Conservation (phyloP, 2,329 filamentous ascomycete species). For the Alternaria consortialis region DNA sequence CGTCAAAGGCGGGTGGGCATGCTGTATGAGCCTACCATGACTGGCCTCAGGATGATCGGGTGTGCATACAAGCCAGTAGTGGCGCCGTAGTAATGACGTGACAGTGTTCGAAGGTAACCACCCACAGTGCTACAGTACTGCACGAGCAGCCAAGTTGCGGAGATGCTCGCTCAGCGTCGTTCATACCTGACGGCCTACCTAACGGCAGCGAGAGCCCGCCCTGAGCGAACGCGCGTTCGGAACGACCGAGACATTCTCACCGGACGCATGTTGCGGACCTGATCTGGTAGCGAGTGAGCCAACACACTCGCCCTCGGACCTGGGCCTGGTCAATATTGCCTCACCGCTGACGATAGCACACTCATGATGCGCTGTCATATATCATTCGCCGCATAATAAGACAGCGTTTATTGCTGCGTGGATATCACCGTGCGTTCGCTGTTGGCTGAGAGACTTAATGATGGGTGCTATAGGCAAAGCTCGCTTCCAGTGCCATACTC, state of each 20-base stretch:
- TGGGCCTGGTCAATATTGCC: constrained; percentile 10
- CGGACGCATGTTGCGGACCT: constrained; percentile 3
- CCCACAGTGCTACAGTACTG: neutral
- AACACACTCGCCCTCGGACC: constrained; percentile 9
- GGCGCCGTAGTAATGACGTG: neutral
- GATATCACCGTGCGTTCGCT: constrained; percentile 7
- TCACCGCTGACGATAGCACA: constrained; percentile 16
- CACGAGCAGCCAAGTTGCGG: neutral
- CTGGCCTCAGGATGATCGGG: neutral
- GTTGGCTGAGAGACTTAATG: constrained; percentile 7
- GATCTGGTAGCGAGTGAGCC: constrained; percentile 18
- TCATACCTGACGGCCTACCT: neutral
- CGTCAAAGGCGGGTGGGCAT: neutral
- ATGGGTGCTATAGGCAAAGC: constrained; percentile 8
- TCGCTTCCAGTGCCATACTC: constrained; percentile 2
- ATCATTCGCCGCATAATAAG: constrained; percentile 16
- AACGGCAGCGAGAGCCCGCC: neutral
- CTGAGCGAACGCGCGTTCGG: constrained; percentile 5
- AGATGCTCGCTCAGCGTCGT: neutral
- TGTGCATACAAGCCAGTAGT: neutral
- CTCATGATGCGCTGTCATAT: constrained; percentile 7
- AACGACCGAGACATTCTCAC: constrained; percentile 13
- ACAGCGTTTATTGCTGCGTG: constrained; percentile 8
- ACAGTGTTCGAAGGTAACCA: neutral
- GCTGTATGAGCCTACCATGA: neutral